Evolutionary conservation across 768 basidiomycete species (phyloP), one percentile per base, ranked within the genome.

Genomic region (Crassisporium funariophilum): DNA sequence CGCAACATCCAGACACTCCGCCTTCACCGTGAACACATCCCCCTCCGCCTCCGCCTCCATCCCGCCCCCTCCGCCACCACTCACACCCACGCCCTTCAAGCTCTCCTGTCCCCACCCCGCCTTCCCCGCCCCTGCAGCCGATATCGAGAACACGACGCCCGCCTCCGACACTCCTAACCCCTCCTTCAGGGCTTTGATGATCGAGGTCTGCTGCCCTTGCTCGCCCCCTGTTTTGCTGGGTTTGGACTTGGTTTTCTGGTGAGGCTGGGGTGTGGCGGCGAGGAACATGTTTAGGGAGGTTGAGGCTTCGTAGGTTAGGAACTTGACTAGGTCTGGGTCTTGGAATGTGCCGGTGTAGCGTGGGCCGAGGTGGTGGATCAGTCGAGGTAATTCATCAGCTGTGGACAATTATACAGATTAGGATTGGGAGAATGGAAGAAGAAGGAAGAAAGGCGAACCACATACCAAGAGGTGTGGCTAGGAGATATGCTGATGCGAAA

Each of bases 241-340:
- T n/a, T n/a, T n/a, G 7, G 49, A 24, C 12, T 43, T 47, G 4
- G 34, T 19, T 15, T 40, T 33, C 15, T 34, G 24, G 21, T 22
- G 24, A 9, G 44, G 46, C 10, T 27, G 37, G 21, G 45, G 45
- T 20, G 35, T 43, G 42, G n/a, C 33, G 19, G 10, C 72, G 13
- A 94, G 68, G 54, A 83, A 82, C 74, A 93, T 88, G 59, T 88
- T 91, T 43, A 93, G 73, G 0, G 89, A 89, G 0, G 91, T 90
- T 4, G 86, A 81, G 0, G 88, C 87, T 54, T 91, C 87, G 62
- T 93, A 94, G 0, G 91, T 94, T 38, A 93, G 68, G 61, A 91
- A 91, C 35, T 79, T 83, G 53, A 82, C 71, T 25, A 92, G 74
- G 2, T 77, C 61, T 7, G 74, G 75, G 38, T 90, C 86, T 60